phyloP scores from a whole-genome alignment of 306 rosid genomes.

The Abrus precatorius region DNA sequence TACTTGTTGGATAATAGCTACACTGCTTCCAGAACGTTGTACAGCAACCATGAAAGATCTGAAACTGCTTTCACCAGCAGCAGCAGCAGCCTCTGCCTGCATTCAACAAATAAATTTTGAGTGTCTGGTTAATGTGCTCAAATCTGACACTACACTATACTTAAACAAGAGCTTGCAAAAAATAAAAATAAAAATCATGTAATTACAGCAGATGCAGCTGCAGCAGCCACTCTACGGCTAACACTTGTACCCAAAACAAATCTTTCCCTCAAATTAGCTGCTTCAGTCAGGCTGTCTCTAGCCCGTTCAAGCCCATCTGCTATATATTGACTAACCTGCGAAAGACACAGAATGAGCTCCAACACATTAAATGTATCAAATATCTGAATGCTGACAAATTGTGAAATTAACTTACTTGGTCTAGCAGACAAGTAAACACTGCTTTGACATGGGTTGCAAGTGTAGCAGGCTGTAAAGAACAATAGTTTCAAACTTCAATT shows the following conservation, averaged over 20 bases:
- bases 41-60: constrained; percentile 99
- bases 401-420: constrained; percentile 80
- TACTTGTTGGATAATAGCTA: constrained; percentile 99
- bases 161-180: constrained; percentile 45
- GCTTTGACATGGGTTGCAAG: constrained; percentile 88
- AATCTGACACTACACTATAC: constrained; percentile 22
- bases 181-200: constrained; percentile 20
- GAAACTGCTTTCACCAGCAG: constrained; percentile 99
- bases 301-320: constrained; percentile 98
- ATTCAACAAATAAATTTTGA: constrained; percentile 49
- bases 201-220: constrained; percentile 96
- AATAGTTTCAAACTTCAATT: constrained; percentile 40
- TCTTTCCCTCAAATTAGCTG: constrained; percentile 96
- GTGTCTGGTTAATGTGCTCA: constrained; percentile 39
- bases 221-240: constrained; percentile 98
- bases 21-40: constrained; percentile 99
- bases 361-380: constrained; percentile 39
- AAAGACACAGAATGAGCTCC: constrained; percentile 42
- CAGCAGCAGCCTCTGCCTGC: constrained; percentile 99
- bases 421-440: constrained; percentile 91
- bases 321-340: constrained; percentile 93
- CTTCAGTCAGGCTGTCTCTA: constrained; percentile 92
- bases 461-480: constrained; percentile 78
- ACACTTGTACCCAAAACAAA: constrained; percentile 81
- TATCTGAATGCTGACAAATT: constrained; percentile 34